These are phyloP conservation scores for Pulveroboletus sp. DNA, from an alignment of 768 basidiomycete genomes.

Conservation along the genomic window DNA sequence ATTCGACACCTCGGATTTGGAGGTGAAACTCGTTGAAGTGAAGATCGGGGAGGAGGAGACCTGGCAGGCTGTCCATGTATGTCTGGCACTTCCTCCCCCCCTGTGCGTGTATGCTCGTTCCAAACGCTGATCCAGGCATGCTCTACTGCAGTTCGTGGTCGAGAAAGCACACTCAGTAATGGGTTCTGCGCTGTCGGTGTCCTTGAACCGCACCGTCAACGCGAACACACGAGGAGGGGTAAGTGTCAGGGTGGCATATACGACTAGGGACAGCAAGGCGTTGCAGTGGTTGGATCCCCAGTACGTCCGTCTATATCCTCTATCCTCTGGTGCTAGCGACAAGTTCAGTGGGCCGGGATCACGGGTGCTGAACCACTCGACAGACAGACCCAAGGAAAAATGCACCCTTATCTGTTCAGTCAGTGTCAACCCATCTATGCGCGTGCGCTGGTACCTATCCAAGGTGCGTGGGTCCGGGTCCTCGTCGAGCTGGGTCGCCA, in stretches of 20 bases:
- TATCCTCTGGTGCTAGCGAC: not conserved
- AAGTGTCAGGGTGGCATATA: slow-evolving; percentile 55
- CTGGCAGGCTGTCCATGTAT: slow-evolving; percentile 42
- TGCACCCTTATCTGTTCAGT: slow-evolving; percentile 84
- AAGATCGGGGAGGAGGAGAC: slow-evolving; percentile 35
- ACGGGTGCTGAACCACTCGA: not conserved
- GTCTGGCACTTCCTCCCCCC: slow-evolving; percentile 13
- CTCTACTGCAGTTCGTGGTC: slow-evolving; percentile 43
- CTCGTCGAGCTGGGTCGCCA: not conserved
- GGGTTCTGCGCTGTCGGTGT: slow-evolving; percentile 68
- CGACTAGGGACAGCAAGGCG: slow-evolving; percentile 72
- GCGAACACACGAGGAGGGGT: slow-evolving; percentile 28
- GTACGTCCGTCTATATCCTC: slow-evolving; percentile 34
- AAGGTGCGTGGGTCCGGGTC: slow-evolving; percentile 43
- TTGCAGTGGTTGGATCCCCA: slow-evolving; percentile 84
- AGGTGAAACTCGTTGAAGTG: slow-evolving; percentile 50
- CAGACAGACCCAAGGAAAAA: slow-evolving; percentile 86
- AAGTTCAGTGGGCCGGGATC: not conserved
- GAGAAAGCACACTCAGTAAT: slow-evolving; percentile 58
- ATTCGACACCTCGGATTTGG: slow-evolving; percentile 72
- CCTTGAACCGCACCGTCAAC: slow-evolving; percentile 41
- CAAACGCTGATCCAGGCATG: not conserved
- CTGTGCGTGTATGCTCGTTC: not conserved
- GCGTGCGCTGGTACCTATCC: slow-evolving; percentile 70
- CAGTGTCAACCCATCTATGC: slow-evolving; percentile 93